A percentile compares a stretch with the other conserved stretches of the same genome.
Conservation (phyloP, 768 basidiomycete genomes). For the Macrolepiota fuliginosa region DNA sequence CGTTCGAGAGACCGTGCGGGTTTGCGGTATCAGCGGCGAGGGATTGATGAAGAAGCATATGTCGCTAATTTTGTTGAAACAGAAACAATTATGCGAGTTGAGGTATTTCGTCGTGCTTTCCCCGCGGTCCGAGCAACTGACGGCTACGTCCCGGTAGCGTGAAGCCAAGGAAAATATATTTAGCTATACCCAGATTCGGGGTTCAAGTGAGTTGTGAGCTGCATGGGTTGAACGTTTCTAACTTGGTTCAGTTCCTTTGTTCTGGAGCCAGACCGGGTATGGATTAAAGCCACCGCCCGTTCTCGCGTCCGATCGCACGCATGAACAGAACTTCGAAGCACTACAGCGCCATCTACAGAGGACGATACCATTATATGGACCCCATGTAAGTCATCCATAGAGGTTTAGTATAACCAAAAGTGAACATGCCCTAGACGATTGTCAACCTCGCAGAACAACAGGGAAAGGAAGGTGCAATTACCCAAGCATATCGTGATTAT, state of each 20-base stretch:
- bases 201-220: slow-evolving; percentile 64
- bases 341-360: slow-evolving; percentile 73
- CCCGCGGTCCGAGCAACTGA: not conserved
- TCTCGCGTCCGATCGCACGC: slow-evolving; percentile 70
- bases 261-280: slow-evolving; percentile 88
- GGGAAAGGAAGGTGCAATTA: slow-evolving; percentile 84
- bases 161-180: slow-evolving; percentile 77
- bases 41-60: slow-evolving; percentile 89
- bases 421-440: slow-evolving; percentile 49
- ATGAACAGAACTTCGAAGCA: slow-evolving; percentile 66
- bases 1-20: slow-evolving; percentile 89
- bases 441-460: slow-evolving; percentile 90
- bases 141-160: slow-evolving; percentile 41
- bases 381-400: slow-evolving; percentile 50
- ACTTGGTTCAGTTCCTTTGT: slow-evolving; percentile 72
- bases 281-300: slow-evolving; percentile 86
- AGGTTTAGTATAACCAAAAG: not conserved
- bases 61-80: slow-evolving; percentile 98
- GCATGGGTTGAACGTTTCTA: slow-evolving; percentile 16
- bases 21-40: slow-evolving; percentile 90
- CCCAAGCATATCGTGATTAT: slow-evolving; percentile 72
- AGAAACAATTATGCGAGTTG: slow-evolving; percentile 81
- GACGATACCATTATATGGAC: slow-evolving; percentile 68
- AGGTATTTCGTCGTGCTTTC: slow-evolving; percentile 44
- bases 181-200: slow-evolving; percentile 87